Conservation (phyloP, 2,329 filamentous ascomycete species). For the Phaeosphaeriaceae sp. region DNA sequence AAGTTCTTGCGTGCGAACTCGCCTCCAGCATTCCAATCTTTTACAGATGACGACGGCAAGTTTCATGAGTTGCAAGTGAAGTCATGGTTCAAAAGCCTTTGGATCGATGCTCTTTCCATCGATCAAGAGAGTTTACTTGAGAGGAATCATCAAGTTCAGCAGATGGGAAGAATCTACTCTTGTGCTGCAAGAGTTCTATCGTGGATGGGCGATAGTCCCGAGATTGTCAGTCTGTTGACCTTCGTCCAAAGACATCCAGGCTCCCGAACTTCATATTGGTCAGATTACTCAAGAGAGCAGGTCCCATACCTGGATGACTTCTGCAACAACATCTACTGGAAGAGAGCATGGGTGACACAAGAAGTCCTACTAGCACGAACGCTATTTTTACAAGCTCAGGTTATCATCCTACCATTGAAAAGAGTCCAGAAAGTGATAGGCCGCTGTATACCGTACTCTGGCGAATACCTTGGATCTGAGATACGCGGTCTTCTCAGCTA, state of each 20-base stretch:
- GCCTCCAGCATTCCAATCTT: background rate
- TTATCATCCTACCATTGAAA: background rate
- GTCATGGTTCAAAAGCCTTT: constrained; percentile 11
- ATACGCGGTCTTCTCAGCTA: background rate
- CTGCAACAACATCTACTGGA: constrained; percentile 4
- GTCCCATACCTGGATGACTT: background rate
- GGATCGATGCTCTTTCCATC: constrained; percentile 37
- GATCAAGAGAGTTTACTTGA: constrained; percentile 26
- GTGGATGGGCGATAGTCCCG: background rate
- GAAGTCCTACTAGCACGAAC: background rate
- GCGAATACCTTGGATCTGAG: background rate
- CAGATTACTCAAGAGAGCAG: background rate
- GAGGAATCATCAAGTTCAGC: constrained; percentile 28
- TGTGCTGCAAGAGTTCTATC: background rate
- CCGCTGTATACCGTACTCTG: background rate
- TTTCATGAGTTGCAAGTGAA: background rate
- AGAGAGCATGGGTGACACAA: background rate
- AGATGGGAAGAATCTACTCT: constrained; percentile 24
- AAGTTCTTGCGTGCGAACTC: background rate
- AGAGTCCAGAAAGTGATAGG: background rate
- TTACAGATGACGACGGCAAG: background rate
- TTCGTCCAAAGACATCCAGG: background rate
- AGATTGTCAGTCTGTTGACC: background rate
- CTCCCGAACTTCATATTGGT: too few species aligned
- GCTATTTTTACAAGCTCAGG: background rate